Evolutionary conservation across 306 rosid genomes (phyloP).

Genomic region (Malus domestica): ASM211411v1 NC_041800.1:17781501-17782000

Average conservation of each 20-base stretch:
- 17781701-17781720: constrained; percentile 75
- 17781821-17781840: constrained; percentile 80
- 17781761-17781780: constrained; percentile 73
- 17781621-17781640: constrained; percentile 59
- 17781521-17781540: constrained; percentile 78
- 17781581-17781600: constrained; percentile 57
- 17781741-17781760: constrained; percentile 75
- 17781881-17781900: constrained; percentile 57
- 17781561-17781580: constrained; percentile 48
- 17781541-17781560: constrained; percentile 84
- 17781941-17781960: constrained; percentile 32
- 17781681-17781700: constrained; percentile 57
- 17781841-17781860: constrained; percentile 87
- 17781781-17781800: constrained; percentile 54
- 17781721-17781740: constrained; percentile 95
- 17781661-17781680: constrained; percentile 54
- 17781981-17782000: constrained; percentile 40
- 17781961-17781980: constrained; percentile 3
- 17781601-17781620: constrained; percentile 73
- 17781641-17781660: constrained; percentile 56
- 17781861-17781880: constrained; percentile 54
- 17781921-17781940: constrained; percentile 65
- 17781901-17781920: constrained; percentile 71
- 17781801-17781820: constrained; percentile 66
- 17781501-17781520: constrained; percentile 89